These are phyloP conservation scores for Venturia oleaginea DNA, from an alignment of 2,329 filamentous ascomycete genomes.

Conservation along the genomic window DNA sequence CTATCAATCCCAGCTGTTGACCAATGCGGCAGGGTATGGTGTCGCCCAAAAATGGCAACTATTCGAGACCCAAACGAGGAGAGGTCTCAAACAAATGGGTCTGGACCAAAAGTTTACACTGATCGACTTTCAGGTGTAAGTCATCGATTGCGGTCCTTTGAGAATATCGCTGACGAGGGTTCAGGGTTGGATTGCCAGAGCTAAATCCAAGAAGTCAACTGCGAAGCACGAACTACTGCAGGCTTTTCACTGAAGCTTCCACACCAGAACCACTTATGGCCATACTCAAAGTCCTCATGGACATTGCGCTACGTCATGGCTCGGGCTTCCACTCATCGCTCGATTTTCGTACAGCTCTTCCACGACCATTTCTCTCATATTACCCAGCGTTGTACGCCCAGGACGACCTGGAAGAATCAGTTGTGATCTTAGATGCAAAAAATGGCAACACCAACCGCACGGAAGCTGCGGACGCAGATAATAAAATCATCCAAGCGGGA, in stretches of 20 bases:
- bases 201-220: slow-evolving; percentile 17
- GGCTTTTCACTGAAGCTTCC: slow-evolving; percentile 15
- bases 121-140: slow-evolving; percentile 29
- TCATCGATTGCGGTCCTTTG: too few relatives aligned
- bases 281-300: slow-evolving; percentile 25
- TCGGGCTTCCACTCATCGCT: slow-evolving; percentile 34
- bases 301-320: slow-evolving; percentile 38
- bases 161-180: background rate
- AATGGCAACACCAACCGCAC: slow-evolving; percentile 22
- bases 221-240: slow-evolving; percentile 13
- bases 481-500: slow-evolving; percentile 17
- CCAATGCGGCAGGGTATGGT: slow-evolving; percentile 35
- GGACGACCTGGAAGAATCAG: slow-evolving; percentile 23
- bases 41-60: slow-evolving; percentile 36
- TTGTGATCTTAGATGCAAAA: slow-evolving; percentile 24
- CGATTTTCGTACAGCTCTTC: slow-evolving; percentile 33
- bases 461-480: slow-evolving; percentile 15
- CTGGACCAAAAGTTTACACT: slow-evolving; percentile 33
- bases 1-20: slow-evolving; percentile 38
- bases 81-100: slow-evolving; percentile 27
- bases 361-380: slow-evolving; percentile 33
- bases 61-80: slow-evolving; percentile 29
- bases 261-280: slow-evolving; percentile 21
- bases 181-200: slow-evolving; percentile 30
- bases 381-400: slow-evolving; percentile 33